Conservation (phyloP, 2,329 filamentous ascomycete species). For the Talaromyces pinophilus region DNA sequence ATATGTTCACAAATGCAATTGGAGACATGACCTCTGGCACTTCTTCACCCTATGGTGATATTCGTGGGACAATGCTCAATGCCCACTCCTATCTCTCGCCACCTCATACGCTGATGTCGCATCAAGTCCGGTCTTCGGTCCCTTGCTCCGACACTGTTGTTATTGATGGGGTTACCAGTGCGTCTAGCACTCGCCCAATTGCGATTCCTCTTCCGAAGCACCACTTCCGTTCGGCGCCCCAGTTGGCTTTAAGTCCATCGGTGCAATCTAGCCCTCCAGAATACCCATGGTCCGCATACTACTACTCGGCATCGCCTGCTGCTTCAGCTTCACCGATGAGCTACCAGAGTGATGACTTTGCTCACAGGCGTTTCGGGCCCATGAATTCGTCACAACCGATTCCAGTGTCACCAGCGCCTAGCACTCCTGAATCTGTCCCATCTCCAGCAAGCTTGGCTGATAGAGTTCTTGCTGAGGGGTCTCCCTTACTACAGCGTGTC, state of each 20-base stretch:
- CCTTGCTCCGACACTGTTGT: background rate
- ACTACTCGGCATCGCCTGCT: conserved; percentile 5
- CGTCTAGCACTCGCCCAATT: conserved; percentile 2
- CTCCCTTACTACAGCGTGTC: background rate
- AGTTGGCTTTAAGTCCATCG: background rate
- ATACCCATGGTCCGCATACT: background rate
- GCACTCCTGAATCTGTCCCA: background rate
- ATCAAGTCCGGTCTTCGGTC: background rate
- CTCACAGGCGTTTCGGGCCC: background rate
- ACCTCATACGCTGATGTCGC: background rate
- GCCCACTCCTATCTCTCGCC: background rate
- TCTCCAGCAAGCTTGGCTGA: background rate
- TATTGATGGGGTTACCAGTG: background rate
- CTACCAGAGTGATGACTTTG: background rate
- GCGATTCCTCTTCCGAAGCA: background rate
- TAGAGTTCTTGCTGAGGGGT: background rate
- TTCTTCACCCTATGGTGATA: background rate
- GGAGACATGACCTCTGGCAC: background rate
- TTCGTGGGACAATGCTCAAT: background rate
- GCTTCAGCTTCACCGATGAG: background rate
- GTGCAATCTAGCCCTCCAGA: conserved; percentile 6
- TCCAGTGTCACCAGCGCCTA: background rate
- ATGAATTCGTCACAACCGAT: background rate
- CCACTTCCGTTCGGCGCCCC: background rate
- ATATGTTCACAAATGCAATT: background rate